Conservation (phyloP, 2,329 filamentous ascomycete species). For the Fusarium albosuccineum region DNA sequence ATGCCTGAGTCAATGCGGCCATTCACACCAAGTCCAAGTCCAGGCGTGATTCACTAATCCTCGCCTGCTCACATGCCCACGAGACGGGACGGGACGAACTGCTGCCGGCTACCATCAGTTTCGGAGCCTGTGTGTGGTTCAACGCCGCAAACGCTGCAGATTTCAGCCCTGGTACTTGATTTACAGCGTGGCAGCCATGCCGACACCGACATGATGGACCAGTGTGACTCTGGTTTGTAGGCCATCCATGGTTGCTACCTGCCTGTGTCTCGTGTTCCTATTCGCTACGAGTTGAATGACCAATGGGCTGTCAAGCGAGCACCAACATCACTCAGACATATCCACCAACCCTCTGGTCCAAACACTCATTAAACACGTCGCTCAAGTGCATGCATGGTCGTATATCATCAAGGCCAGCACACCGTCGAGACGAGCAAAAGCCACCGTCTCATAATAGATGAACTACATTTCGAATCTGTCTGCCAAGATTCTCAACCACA, state of each 20-base stretch:
- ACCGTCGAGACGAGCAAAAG: too few relatives aligned
- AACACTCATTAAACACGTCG: not conserved
- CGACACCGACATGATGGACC: too few relatives aligned
- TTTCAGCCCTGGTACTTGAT: too few relatives aligned
- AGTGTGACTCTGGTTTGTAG: too few relatives aligned
- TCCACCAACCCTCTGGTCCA: not conserved
- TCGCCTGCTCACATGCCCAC: not conserved
- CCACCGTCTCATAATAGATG: too few relatives aligned
- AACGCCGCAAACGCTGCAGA: not conserved
- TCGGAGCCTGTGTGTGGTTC: not conserved
- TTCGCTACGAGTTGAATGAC: constrained; percentile 1
- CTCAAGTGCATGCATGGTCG: too few relatives aligned
- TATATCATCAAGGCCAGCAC: too few relatives aligned
- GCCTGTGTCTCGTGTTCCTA: too few relatives aligned
- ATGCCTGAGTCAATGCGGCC: not conserved
- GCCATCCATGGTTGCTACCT: too few relatives aligned
- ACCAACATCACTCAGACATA: not conserved
- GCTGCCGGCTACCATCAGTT: not conserved
- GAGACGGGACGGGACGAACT: not conserved
- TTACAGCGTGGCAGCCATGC: too few relatives aligned
- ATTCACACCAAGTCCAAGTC: not conserved
- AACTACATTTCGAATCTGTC: too few relatives aligned
- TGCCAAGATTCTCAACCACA: not conserved
- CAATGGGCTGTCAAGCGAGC: constrained; percentile 5
- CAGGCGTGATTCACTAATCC: not conserved